Base-by-base conservation (phyloP, 768 basidiomycete genomes). In the Amanita brunnescens region DNA sequence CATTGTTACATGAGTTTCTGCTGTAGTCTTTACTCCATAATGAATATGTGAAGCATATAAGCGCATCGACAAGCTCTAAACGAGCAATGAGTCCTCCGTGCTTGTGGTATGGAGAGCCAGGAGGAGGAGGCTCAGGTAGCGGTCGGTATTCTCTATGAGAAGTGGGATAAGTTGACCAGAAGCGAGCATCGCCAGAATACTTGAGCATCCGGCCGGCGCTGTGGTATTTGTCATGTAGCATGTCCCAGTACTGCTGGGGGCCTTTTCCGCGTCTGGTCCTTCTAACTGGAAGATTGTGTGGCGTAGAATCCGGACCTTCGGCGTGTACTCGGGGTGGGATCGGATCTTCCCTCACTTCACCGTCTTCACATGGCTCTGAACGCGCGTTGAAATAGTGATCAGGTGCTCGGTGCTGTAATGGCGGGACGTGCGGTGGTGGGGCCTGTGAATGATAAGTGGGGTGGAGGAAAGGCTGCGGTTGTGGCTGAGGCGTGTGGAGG, bases 41-140 rank as follows among this genome's bases (percentile, higher is more conserved):
- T 4, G 86, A 77, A 62, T 89, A 93, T 3, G 85, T 80, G 67
- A 91, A 92, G 67, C 85, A 86, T 38, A 91, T 71, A 51, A 91
- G 76, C 38, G 89, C 85, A 65, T 92, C 88, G 35, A 89, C 68
- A 42, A 87, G 81, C 63, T 91, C 89, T 16, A 91, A 74, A 21
- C 86, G 78, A 24, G 86, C 85, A 60, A 91, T 84, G 56, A 87
- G 68, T 18, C 81, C 80, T 16, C 85, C 87, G 56, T 80, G 75
- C 62, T 83, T 85, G 64, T 88, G 83, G 63, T 91, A 91, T 33
- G 77, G 68, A 0, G 87, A 87, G 55, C 76, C 76, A 9, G 78
- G 74, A 5, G 76, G 71, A 5, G 86, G 85, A 2, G 88, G 85
- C 56, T 78, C 72, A 4, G 70, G 64, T 10, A 89, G 69, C 6